Evolutionary conservation across 169 alveolate genomes (phyloP), one percentile per base, ranked within the genome.

Genomic region (Cyclospora cayetanensis): DNA sequence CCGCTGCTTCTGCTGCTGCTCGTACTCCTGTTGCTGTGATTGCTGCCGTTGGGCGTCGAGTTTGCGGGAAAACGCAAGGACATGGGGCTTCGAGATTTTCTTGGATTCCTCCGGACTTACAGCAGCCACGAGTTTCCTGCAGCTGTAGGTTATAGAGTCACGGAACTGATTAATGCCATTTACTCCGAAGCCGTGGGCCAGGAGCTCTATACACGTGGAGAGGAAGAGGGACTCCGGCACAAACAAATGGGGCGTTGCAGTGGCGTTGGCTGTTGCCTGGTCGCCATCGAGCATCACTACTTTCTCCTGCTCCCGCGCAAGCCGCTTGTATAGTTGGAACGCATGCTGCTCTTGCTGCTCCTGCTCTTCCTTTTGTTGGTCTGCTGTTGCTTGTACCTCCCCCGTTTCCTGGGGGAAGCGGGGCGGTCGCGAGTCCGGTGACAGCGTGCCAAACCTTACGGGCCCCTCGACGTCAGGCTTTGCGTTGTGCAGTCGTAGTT

Each of bases 21-120:
- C 66, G 41, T 41, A 37, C 55, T 27, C 68, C 85, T 42, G 83
- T 65, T 31, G 55, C 66, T 60, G 50, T 34, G 52, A 60, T 37
- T 66, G 39, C 72, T 76, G 46, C 27, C 72, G 66, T 29, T 46
- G 42, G 46, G 25, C 46, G 25, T 85, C 85, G 11, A 85, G 72
- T 52, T 85, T 63, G 31, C 91, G 83, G 18, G 91, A 20, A 55
- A 34, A 85, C 27, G 76, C 85, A 22, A 65, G 74, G n/a, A 85
- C 76, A 37, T 85, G 41, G 12, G 91, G 91, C 70, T 63, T 42
- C 52, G 35, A 27, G 70, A 66, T 41, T 12, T 7, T 34, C 60
- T 55, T 35, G 25, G 91, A 79, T 25, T 55, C 91, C 18, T 41
- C 82, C 18, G 91, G 91, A 27, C 34, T 46, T 31, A 79, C 88